Base-by-base conservation (phyloP, 805 yeast genomes). In the Suhomyces sp. region DNA sequence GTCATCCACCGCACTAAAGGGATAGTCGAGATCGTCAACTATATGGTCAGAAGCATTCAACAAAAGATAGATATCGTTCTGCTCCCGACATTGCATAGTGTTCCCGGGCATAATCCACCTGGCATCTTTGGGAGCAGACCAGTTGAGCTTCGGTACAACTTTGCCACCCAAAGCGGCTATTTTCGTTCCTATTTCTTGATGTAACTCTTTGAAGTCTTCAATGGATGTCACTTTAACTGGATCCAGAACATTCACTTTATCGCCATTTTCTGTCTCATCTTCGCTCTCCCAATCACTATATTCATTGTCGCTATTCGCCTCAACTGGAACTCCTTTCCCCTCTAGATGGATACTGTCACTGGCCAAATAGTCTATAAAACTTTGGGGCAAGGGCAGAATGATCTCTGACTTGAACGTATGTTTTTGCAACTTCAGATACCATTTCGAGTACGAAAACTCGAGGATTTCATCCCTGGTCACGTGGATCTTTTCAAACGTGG, bases 81-180 rank as follows among this genome's bases (percentile, higher is more conserved):
- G 78, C 20, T 72, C 73, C 11, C 63, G 68, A 51, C 98, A 90
- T 50, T 77, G 74, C 73, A 83, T 74, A 3, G 86, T 72, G 50
- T 87, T 85, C 20, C 83, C 79, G 2, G 93, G 73, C 50, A 84
- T 63, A 14, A 93, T 91, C 98, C 98, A 93, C 0, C 81, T 76
- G 2, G 98, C 86, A 61, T 93, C 99, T 53, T 81, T 82, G 1
- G 99, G 98, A 2, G 96, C 84, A 1, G 97, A 88, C 98, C 98
- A 93, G 65, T 93, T 93, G 47, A 91, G 65, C 53, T 93, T 93
- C 1, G 98, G 98, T 1, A 87, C 72, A 2, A 88, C 87, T 1
- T 77, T 63, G 0, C 83, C 83, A 31, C 55, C 60, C 18, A 73
- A 63, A 27, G 69, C 65, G 3, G 45, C 40, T 10, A 93, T 74